phyloP scores from a whole-genome alignment of 129 eudicot genomes.

The Rutidosis leptorrhynchoides region DNA sequence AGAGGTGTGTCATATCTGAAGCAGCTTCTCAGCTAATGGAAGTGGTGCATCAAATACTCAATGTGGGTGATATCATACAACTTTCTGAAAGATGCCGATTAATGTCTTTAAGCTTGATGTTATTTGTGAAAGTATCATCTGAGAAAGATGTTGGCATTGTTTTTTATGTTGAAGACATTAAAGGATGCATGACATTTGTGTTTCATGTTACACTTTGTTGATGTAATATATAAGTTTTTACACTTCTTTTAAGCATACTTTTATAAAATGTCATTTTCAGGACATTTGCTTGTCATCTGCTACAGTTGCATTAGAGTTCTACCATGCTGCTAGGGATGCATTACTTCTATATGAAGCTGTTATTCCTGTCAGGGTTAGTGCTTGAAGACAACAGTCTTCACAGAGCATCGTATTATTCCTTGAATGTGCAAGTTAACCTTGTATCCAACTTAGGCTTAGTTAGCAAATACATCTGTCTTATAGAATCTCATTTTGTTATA shows the following conservation, averaged over 20 bases:
- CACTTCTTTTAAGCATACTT: not conserved
- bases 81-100: not conserved
- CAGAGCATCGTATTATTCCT: not conserved
- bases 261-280: conserved; percentile 33
- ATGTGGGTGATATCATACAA: conserved; percentile 42
- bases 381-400: not conserved
- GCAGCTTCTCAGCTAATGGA: conserved; percentile 76
- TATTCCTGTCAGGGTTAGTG: conserved; percentile 86
- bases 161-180: too few species aligned
- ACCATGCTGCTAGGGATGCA: conserved; percentile 88
- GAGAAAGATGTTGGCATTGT: too few species aligned
- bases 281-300: conserved; percentile 90
- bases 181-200: too few species aligned
- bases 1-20: conserved; percentile 73
- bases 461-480: conserved; percentile 12
- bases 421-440: not conserved
- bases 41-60: conserved; percentile 81
- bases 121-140: too few species aligned
- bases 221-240: not conserved
- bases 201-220: too few species aligned
- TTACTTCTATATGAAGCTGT: conserved; percentile 87
- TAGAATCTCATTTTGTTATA: conserved; percentile 32
- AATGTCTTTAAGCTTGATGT: too few species aligned
- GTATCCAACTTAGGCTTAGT: not conserved
- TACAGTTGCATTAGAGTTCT: conserved; percentile 77